Evolutionary conservation across 371 early-diverging fungal genomes (phyloP).

Genomic region (Apophysomyces elegans): DNA sequence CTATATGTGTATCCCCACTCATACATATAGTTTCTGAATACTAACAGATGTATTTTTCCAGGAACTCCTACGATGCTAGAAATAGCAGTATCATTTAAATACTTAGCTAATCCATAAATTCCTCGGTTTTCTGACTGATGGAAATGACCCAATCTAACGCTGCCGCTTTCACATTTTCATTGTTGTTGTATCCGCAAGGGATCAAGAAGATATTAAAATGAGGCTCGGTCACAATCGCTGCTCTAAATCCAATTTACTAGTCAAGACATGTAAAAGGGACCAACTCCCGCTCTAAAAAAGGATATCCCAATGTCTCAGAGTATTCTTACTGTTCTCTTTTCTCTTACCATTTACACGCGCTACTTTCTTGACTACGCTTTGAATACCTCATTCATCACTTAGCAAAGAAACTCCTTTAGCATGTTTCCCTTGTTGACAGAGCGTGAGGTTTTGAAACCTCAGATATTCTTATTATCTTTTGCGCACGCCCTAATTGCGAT

Average conservation of each 20-base stretch:
- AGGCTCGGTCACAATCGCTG: too few species aligned
- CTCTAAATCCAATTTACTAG: too few species aligned
- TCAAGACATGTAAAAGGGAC: too few species aligned
- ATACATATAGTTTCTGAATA: neutral
- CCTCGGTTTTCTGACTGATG: neutral
- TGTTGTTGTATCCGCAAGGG: too few species aligned
- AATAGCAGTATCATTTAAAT: neutral
- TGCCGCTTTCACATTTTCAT: neutral
- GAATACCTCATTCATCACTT: neutral
- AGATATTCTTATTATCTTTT: slow-evolving; percentile 16
- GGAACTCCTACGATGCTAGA: neutral
- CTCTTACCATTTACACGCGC: too few species aligned
- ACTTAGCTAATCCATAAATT: neutral
- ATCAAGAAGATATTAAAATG: too few species aligned
- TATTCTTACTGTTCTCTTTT: too few species aligned
- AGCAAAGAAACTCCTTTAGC: slow-evolving; percentile 1
- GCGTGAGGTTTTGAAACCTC: neutral
- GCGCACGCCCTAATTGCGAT: slow-evolving; percentile 1
- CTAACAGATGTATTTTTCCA: neutral
- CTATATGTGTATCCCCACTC: slow-evolving; percentile 21
- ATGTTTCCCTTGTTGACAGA: slow-evolving; percentile 13
- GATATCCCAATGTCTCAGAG: too few species aligned
- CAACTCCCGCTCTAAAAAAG: too few species aligned
- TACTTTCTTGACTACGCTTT: too few species aligned
- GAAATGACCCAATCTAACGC: neutral